These are phyloP conservation scores for Naegleria gruberi DNA, from an alignment of 208 protist genomes.

Conservation along the genomic window DNA sequence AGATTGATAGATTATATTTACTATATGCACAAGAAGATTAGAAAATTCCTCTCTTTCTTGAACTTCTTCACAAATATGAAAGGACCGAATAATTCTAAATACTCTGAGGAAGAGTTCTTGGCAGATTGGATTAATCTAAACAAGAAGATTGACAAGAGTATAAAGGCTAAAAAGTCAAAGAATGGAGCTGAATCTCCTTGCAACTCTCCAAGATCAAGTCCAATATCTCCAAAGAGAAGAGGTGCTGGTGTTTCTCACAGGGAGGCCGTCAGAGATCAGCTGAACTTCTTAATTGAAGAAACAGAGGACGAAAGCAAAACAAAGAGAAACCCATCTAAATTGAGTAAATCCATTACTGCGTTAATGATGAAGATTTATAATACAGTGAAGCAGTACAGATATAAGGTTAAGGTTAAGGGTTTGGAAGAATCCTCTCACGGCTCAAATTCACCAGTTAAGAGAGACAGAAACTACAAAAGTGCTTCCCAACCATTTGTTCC, in stretches of 20 bases:
- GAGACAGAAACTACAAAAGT: neutral
- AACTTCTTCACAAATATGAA: neutral
- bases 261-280: neutral
- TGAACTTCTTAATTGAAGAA: neutral
- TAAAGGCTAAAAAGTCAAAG: neutral
- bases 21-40: neutral
- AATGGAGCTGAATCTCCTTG: neutral
- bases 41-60: neutral
- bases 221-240: neutral
- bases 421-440: too few relatives aligned
- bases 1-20: neutral
- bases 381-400: neutral
- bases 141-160: neutral
- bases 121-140: neutral
- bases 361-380: neutral
- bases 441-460: neutral
- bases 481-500: neutral
- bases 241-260: neutral
- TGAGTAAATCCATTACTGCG: neutral
- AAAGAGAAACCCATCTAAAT: neutral
- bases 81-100: neutral
- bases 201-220: neutral
- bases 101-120: neutral
- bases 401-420: neutral
- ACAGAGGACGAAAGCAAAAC: neutral